phyloP scores from a whole-genome alignment of 371 early-diverging fungal genomes.

The Mortierella sp. region DNA sequence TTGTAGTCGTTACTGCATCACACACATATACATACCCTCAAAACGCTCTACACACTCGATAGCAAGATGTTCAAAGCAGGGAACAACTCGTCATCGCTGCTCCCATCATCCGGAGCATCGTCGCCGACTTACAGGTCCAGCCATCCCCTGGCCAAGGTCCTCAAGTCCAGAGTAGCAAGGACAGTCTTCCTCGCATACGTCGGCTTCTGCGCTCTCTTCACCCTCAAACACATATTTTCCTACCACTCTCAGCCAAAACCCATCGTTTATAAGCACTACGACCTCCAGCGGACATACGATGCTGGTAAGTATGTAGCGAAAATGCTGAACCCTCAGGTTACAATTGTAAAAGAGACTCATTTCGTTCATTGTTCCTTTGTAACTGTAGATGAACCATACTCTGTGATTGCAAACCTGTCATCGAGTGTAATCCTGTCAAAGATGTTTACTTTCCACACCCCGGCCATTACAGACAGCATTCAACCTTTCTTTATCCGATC shows the following conservation, averaged over 20 bases:
- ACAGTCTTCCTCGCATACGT: constrained; percentile 41
- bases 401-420: constrained; percentile 48
- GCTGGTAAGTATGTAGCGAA: constrained; percentile 29
- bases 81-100: constrained; percentile 32
- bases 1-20: background rate
- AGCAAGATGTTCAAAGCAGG: constrained; percentile 32
- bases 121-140: constrained; percentile 39
- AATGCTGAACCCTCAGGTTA: no score
- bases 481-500: constrained; percentile 57
- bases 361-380: background rate
- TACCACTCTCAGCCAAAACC: constrained; percentile 46
- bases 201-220: constrained; percentile 54
- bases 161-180: constrained; percentile 36
- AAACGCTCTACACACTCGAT: background rate
- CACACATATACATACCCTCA: background rate
- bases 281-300: constrained; percentile 52
- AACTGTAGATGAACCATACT: constrained; percentile 39
- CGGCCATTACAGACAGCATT: constrained; percentile 52
- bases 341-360: background rate
- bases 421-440: constrained; percentile 52
- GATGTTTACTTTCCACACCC: constrained; percentile 53
- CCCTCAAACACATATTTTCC: constrained; percentile 42
- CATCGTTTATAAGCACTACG: constrained; percentile 42
- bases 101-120: constrained; percentile 41
- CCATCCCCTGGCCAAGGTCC: constrained; percentile 20